Evolutionary conservation across 257 asterid species (phyloP).

Genomic region (Solanum appendiculatum): DNA sequence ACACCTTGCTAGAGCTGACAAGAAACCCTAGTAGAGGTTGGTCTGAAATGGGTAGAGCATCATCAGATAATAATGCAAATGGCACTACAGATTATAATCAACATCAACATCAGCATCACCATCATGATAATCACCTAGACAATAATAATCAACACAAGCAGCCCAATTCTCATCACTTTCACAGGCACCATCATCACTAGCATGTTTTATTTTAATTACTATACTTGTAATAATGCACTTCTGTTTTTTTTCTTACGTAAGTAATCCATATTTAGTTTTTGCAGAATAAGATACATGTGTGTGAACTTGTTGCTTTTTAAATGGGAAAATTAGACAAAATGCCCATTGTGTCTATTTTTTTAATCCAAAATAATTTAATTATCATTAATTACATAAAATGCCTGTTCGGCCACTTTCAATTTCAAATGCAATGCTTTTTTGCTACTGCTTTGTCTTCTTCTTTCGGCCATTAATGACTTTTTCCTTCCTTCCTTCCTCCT

Average conservation of each 20-base stretch:
- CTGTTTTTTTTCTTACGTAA: neutral
- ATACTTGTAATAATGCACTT: neutral
- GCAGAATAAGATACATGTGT: neutral
- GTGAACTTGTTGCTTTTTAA: neutral
- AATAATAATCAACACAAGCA: neutral
- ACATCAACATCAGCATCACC: slow-evolving; percentile 2
- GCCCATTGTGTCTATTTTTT: neutral
- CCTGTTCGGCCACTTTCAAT: neutral
- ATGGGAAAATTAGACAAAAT: neutral
- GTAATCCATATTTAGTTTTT: neutral
- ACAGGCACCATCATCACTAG: neutral
- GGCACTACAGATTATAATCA: slow-evolving; percentile 15
- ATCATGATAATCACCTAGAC: neutral
- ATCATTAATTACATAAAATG: too few relatives aligned
- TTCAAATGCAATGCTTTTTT: too few relatives aligned
- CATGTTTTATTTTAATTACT: neutral
- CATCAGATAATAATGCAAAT: slow-evolving; percentile 8
- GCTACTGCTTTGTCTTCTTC: too few relatives aligned
- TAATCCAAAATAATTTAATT: neutral
- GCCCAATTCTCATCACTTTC: neutral
- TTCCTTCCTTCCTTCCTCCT: neutral
- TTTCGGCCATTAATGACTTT: too few relatives aligned
- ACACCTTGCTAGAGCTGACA: slow-evolving; percentile 69
- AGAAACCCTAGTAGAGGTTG: slow-evolving; percentile 45
- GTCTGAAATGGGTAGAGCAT: slow-evolving; percentile 17